phyloP scores from a whole-genome alignment of 2,329 filamentous ascomycete species.

The Trichoderma brevicompactum region DNA sequence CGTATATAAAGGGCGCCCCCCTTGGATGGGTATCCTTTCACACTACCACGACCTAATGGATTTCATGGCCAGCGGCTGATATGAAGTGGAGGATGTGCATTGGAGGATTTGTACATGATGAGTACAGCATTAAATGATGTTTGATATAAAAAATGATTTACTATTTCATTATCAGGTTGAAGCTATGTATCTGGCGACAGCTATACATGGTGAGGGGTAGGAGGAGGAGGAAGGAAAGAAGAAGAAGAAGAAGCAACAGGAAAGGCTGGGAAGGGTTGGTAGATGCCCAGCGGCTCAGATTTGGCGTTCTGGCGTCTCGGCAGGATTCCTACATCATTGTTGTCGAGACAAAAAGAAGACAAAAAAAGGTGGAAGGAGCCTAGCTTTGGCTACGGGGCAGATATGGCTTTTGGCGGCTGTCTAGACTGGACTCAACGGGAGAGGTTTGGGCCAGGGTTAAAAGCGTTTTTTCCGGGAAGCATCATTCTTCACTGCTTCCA shows the following conservation, averaged over 20 bases:
- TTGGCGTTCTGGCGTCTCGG: slow-evolving; percentile 40
- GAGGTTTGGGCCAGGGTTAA: slow-evolving; percentile 15
- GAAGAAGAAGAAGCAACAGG: neutral
- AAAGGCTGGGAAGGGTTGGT: slow-evolving; percentile 29
- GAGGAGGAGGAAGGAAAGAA: slow-evolving; percentile 31
- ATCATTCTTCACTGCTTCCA: slow-evolving; percentile 16
- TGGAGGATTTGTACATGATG: slow-evolving; percentile 13
- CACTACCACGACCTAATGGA: slow-evolving; percentile 15
- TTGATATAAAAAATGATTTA: neutral
- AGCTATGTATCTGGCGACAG: neutral
- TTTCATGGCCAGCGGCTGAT: neutral
- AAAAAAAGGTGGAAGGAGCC: slow-evolving; percentile 19
- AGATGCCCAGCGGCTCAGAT: slow-evolving; percentile 34
- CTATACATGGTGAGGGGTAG: neutral
- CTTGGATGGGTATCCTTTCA: neutral
- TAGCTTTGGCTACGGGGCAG: slow-evolving; percentile 1
- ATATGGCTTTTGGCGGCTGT: neutral
- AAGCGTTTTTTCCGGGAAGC: slow-evolving; percentile 15
- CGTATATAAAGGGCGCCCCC: slow-evolving; percentile 55
- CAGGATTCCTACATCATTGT: slow-evolving; percentile 31
- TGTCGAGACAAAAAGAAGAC: slow-evolving; percentile 29
- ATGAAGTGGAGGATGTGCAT: neutral
- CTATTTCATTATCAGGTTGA: slow-evolving; percentile 10
- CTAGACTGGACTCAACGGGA: slow-evolving; percentile 10
- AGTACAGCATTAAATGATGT: slow-evolving; percentile 2